A percentile compares a stretch with the other conserved stretches of the same genome.
These are phyloP conservation scores for Teratosphaeria viscida DNA, from an alignment of 2,329 filamentous ascomycete species.

Conservation along the genomic window DNA sequence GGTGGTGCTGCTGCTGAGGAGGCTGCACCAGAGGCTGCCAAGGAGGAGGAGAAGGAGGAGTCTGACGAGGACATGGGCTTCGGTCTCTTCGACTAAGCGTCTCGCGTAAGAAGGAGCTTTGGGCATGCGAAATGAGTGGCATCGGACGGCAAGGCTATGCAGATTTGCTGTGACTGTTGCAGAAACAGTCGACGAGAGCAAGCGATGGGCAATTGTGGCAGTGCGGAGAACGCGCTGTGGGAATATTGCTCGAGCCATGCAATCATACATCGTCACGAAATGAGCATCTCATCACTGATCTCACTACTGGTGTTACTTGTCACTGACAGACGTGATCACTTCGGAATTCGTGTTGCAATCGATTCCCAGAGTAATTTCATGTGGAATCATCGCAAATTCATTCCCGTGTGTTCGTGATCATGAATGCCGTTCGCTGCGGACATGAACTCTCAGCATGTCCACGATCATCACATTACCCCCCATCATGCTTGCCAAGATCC, in stretches of 20 bases:
- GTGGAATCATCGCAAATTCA: too few species aligned
- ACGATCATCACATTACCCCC: too few species aligned
- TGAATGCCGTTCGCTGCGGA: too few species aligned
- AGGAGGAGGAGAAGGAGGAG: conserved; percentile 71
- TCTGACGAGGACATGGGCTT: conserved; percentile 69
- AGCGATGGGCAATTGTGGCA: not conserved
- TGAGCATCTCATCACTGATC: not conserved
- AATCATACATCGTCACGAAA: not conserved
- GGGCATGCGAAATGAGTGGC: not conserved
- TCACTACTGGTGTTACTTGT: not conserved
- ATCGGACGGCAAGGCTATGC: not conserved
- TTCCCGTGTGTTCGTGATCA: too few species aligned
- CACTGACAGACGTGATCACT: not conserved
- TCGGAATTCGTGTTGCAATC: not conserved
- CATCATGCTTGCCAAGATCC: too few species aligned
- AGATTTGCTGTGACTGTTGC: not conserved
- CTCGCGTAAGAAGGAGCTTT: conserved; percentile 5
- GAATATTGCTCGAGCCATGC: not conserved
- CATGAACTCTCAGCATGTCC: too few species aligned
- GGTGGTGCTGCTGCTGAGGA: conserved; percentile 58
- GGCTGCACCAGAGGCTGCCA: conserved; percentile 43
- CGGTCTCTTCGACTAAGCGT: conserved; percentile 55
- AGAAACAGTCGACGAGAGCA: not conserved
- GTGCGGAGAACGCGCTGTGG: not conserved
- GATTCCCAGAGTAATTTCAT: not conserved